Percentiles rank a stretch among this genome's conserved stretches.
These are phyloP conservation scores for Globisporangium irregulare DNA, from an alignment of 352 stramenopile species.

Conservation along the genomic window DNA sequence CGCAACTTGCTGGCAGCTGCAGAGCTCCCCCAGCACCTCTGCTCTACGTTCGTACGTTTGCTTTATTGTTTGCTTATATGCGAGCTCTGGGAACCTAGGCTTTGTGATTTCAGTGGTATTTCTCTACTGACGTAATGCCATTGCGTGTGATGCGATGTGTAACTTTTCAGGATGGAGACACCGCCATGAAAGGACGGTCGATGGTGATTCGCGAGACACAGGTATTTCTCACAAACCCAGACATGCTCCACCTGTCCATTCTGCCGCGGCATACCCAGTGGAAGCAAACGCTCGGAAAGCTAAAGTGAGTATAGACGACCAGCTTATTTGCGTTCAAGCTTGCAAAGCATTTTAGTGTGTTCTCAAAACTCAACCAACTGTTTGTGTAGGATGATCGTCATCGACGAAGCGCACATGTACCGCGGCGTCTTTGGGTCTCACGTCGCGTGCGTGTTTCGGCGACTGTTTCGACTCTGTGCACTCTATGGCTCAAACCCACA, in stretches of 20 bases:
- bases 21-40: slow-evolving; percentile 44
- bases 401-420: slow-evolving; percentile 95
- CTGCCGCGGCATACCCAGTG: slow-evolving; percentile 92
- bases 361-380: neutral
- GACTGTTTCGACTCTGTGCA: slow-evolving; percentile 86
- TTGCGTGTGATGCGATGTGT: neutral
- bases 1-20: slow-evolving; percentile 60
- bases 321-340: neutral
- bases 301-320: slow-evolving; percentile 63
- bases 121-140: neutral
- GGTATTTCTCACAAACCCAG: slow-evolving; percentile 98
- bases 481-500: slow-evolving; percentile 78
- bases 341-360: neutral
- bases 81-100: neutral
- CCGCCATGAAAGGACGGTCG: slow-evolving; percentile 83
- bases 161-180: slow-evolving; percentile 91
- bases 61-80: neutral
- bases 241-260: slow-evolving; percentile 97
- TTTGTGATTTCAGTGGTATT: neutral
- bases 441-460: slow-evolving; percentile 86
- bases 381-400: slow-evolving; percentile 51
- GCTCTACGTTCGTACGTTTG: slow-evolving; percentile 60
- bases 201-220: slow-evolving; percentile 84
- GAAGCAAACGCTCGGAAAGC: slow-evolving; percentile 79
- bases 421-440: slow-evolving; percentile 85